Evolutionary conservation across 108 stramenopile genomes (phyloP), one percentile per base, ranked within the genome.

Genomic region (Nitzschia sp.): DNA sequence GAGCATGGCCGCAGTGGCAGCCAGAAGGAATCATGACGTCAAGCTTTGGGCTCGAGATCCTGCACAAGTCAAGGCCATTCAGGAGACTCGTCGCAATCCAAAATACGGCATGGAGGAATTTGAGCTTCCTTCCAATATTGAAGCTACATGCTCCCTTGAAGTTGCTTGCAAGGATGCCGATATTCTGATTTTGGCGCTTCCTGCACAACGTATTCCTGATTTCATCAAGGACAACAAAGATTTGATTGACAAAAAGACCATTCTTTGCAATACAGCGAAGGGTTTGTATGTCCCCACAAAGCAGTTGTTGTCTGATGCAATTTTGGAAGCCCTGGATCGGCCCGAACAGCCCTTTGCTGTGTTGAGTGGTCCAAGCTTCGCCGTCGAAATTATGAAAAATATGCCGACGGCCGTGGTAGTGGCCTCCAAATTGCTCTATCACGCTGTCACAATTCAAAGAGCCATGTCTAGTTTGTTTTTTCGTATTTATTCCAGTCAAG

Each of bases 331-430:
- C 19, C 34, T 85, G 29, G 72, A 85, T 57, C 72, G 90, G 57
- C 77, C 87, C 37, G 70, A 69, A 7, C 90, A 93, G 65, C 82
- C 89, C n/a, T 57, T 90, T 48, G 81, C 86, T 3, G 83, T 90
- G 53, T 54, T 93, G n/a, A 87, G 86, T 1, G 94, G 94, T 10
- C 94, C 94, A 17, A 79, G 85, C 43, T 95, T 95, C 63, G 94
- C 94, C 17, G 80, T 79, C 52, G 91, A 95, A 58, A 89, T 95
- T 53, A 67, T 91, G 71, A 70, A 86, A 48, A 80, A 87, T 19
- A 64, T 88, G 58, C 94, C 94, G 2, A 93, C 94, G 10, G 82
- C 89, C 0, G 80, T 92, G 12, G 92, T 91, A 9, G 87, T 89
- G 3, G 94, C 94, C 12, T 84, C 87, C 19, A 80, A 77, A 53